Base-by-base conservation (phyloP, 192 early-diverging fungal genomes). In the Thoreauomyces humboldtii region DNA sequence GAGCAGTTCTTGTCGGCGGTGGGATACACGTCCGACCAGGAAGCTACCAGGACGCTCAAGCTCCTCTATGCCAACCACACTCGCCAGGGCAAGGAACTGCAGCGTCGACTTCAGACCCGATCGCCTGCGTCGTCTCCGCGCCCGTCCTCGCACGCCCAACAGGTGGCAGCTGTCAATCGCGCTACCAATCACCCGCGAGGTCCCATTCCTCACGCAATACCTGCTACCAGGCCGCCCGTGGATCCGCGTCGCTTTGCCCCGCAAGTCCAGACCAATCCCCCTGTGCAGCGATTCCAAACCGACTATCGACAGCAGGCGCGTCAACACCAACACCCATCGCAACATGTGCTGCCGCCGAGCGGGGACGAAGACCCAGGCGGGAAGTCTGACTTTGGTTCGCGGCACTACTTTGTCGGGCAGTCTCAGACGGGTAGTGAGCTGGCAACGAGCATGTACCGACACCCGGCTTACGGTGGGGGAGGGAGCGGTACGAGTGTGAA, bases 41-140 rank as follows among this genome's bases (percentile, higher is more conserved):
- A 86, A 59, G 86, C 87, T 6, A 67, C 77, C 4, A 81, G 76
- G 53, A 88, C 88, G 0, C 74, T 92, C 1, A 82, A 80, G 35
- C 55, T 92, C 11, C 78, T 91, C 54, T 83, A 82, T 11, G 73
- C 80, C 0, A 87, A 80, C 45, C 90, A 92, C 72, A 83, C 78
- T 12, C 69, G 87, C 12, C 76, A 84, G 59, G 88, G 79, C 19
- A 85, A 85, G 65, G 85, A 88, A 22, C 59, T 90, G 0, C 78
- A 84, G 54, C 71, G 88, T 3, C 67, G 77, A 19, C 22, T 82
- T 25, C 68, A 71, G 28, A 73, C 77, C 27, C 71, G 48, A 38
- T 52, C 44, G 29, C 51, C 52, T 34, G 59, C 43, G 22, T 53
- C 56, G 24, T 55, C 44, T 41, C 59, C 50, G 27, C 42, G 28